Percentiles rank a stretch among this genome's conserved stretches.
Evolutionary conservation across 2,329 filamentous ascomycete genomes (phyloP).

Genomic region (Helicocarpus griseus): DNA sequence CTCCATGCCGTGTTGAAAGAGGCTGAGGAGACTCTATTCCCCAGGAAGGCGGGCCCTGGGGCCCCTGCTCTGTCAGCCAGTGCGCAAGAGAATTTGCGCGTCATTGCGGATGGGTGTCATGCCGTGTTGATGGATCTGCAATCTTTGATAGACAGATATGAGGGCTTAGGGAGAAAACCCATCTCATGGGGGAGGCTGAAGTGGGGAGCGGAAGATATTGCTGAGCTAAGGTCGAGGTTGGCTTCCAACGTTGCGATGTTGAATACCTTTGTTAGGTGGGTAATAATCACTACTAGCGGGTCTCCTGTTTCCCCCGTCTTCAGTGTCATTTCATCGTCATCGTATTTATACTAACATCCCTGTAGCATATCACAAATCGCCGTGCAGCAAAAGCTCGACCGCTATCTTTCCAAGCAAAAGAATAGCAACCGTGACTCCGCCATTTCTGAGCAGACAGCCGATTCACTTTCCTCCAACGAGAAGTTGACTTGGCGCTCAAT

Average conservation of each 20-base stretch:
- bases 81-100: neutral
- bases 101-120: neutral
- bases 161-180: neutral
- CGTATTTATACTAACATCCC: neutral
- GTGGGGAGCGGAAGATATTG: neutral
- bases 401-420: neutral
- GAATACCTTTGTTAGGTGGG: neutral
- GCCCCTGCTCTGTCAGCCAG: neutral
- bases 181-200: neutral
- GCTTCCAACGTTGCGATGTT: neutral
- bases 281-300: too few relatives aligned
- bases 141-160: neutral
- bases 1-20: neutral
- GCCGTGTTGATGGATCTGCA: neutral
- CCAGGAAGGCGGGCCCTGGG: neutral
- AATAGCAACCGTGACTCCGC: neutral
- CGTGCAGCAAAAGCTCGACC: neutral
- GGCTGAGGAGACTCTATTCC: neutral
- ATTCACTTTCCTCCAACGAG: neutral
- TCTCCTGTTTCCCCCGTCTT: too few relatives aligned
- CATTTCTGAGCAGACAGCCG: neutral
- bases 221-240: neutral
- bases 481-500: neutral
- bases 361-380: neutral
- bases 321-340: neutral